Conservation (phyloP, 2,329 filamentous ascomycete genomes). For the Chrysoporthe puriensis region DNA sequence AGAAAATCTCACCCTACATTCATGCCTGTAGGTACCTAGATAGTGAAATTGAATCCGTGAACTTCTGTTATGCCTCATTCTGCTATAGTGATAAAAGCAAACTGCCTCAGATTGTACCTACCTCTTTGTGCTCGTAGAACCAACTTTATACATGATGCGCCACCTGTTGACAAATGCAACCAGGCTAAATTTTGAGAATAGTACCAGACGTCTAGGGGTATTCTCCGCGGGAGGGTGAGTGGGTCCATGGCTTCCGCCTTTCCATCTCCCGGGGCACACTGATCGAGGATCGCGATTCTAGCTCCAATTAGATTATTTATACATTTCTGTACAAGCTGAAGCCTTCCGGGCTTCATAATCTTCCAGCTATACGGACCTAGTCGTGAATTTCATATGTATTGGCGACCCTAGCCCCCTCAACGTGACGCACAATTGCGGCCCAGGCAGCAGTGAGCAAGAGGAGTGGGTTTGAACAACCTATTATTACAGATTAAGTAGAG, state of each 20-base stretch:
- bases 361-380: no score
- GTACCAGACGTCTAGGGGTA: no score
- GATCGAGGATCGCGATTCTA: no score
- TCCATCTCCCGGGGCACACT: no score
- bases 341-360: not conserved
- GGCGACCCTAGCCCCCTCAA: not conserved
- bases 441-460: constrained; percentile 1
- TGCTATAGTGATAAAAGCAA: not conserved
- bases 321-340: no score
- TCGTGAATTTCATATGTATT: not conserved
- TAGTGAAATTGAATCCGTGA: not conserved
- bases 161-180: not conserved
- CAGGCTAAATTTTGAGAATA: no score
- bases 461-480: no score
- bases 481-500: no score
- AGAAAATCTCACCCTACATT: not conserved
- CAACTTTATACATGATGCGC: not conserved
- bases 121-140: no score
- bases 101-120: not conserved
- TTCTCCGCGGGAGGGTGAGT: no score
- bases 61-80: not conserved
- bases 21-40: not conserved
- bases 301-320: no score
- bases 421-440: not conserved
- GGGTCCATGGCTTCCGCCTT: no score